phyloP scores from a whole-genome alignment of 257 asterid genomes.

The Solanum dulcamara region DNA sequence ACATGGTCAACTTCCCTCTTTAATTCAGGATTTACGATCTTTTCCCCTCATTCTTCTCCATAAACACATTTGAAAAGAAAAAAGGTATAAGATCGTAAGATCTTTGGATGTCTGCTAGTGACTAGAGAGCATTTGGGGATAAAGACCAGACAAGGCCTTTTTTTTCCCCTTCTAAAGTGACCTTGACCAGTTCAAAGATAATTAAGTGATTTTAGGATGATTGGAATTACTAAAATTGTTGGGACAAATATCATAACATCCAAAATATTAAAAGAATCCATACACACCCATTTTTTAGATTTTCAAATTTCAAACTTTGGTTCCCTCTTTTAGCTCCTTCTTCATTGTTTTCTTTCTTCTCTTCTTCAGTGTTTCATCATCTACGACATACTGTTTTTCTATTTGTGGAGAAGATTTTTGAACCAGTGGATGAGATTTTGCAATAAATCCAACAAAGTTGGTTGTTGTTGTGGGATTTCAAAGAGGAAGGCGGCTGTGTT shows the following conservation, averaged over 20 bases:
- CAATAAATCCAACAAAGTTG: background rate
- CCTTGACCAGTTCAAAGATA: background rate
- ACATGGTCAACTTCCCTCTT: background rate
- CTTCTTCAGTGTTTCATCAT: background rate
- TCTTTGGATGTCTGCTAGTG: background rate
- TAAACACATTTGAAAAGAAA: background rate
- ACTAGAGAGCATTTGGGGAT: background rate
- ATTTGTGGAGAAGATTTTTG: background rate
- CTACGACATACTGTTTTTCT: background rate
- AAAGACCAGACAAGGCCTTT: background rate
- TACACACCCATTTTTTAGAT: background rate
- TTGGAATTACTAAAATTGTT: background rate
- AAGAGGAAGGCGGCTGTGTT: background rate
- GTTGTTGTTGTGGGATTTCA: background rate
- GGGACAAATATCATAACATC: background rate
- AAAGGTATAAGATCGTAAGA: background rate
- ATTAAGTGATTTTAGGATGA: background rate
- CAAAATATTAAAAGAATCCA: background rate
- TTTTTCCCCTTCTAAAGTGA: background rate
- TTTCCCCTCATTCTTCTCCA: background rate
- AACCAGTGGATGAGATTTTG: background rate
- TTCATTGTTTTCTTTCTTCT: background rate
- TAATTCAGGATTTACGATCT: background rate
- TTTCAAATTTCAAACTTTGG: background rate
- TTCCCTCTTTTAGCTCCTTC: background rate